These are phyloP conservation scores for Colletotrichum scovillei DNA, from an alignment of 2,329 filamentous ascomycete genomes.

Conservation along the genomic window DNA sequence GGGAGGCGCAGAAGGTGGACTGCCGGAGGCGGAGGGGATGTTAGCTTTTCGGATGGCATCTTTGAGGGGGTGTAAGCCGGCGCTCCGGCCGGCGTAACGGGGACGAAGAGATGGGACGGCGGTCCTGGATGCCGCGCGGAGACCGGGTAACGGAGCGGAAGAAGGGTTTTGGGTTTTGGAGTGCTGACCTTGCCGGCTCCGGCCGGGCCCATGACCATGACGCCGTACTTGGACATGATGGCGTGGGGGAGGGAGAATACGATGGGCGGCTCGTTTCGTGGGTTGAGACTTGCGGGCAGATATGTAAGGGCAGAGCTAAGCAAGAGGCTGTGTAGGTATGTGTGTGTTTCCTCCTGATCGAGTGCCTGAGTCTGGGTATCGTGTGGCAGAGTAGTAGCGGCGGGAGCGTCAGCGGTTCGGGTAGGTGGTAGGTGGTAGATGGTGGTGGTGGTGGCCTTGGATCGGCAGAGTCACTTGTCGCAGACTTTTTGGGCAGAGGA, in stretches of 20 bases:
- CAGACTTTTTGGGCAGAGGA: slow-evolving; percentile 14
- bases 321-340: not conserved
- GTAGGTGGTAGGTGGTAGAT: too few species aligned
- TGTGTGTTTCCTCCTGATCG: not conserved
- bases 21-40: slow-evolving; percentile 45
- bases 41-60: not conserved
- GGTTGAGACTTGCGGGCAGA: not conserved
- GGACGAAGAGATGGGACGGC: not conserved
- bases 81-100: not conserved
- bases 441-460: not conserved
- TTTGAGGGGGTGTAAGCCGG: not conserved
- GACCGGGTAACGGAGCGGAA: slow-evolving; percentile 3
- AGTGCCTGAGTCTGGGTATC: not conserved
- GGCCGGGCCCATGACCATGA: slow-evolving; percentile 95
- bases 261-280: not conserved
- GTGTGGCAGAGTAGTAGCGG: not conserved
- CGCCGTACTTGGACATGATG: slow-evolving; percentile 91
- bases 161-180: slow-evolving; percentile 9
- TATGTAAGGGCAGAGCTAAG: slow-evolving; percentile 16
- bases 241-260: slow-evolving; percentile 8
- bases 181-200: slow-evolving; percentile 84
- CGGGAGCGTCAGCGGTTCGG: not conserved
- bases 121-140: slow-evolving; percentile 2
- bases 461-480: slow-evolving; percentile 8
- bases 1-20: slow-evolving; percentile 93